Evolutionary conservation across 2,329 filamentous ascomycete genomes (phyloP).

Genomic region (Diaporthe citriasiana): DNA sequence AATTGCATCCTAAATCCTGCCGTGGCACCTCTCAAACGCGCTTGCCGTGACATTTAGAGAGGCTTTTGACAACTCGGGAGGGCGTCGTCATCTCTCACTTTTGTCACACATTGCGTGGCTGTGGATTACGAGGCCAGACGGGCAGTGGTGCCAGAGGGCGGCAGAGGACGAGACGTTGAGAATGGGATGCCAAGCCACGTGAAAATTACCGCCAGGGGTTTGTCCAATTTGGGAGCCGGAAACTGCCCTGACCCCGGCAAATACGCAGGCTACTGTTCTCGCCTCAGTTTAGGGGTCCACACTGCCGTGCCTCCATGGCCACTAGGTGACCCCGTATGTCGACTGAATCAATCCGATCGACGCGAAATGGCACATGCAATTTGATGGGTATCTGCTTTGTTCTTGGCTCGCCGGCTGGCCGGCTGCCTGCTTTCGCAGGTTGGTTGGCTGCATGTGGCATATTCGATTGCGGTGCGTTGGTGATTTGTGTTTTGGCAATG

Average conservation of each 20-base stretch:
- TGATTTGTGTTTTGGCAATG: neutral
- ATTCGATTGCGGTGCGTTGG: neutral
- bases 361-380: slow-evolving; percentile 26
- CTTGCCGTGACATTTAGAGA: neutral
- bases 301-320: slow-evolving; percentile 8
- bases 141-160: neutral
- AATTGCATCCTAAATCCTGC: neutral
- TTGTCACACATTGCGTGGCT: neutral
- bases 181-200: slow-evolving; percentile 33
- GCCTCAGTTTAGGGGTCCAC: slow-evolving; percentile 13
- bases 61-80: neutral
- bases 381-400: neutral
- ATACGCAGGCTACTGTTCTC: slow-evolving; percentile 15
- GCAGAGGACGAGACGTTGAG: slow-evolving; percentile 16
- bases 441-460: neutral
- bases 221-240: slow-evolving; percentile 25
- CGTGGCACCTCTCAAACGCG: neutral
- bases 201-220: slow-evolving; percentile 34
- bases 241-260: slow-evolving; percentile 15
- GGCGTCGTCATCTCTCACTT: neutral
- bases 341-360: slow-evolving; percentile 30
- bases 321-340: slow-evolving; percentile 16
- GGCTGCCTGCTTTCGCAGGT: neutral
- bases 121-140: slow-evolving; percentile 11
- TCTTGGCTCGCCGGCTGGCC: neutral